Evolutionary conservation across 148 eudicot species (phyloP).

Genomic region (Polygonum maritimum): DNA sequence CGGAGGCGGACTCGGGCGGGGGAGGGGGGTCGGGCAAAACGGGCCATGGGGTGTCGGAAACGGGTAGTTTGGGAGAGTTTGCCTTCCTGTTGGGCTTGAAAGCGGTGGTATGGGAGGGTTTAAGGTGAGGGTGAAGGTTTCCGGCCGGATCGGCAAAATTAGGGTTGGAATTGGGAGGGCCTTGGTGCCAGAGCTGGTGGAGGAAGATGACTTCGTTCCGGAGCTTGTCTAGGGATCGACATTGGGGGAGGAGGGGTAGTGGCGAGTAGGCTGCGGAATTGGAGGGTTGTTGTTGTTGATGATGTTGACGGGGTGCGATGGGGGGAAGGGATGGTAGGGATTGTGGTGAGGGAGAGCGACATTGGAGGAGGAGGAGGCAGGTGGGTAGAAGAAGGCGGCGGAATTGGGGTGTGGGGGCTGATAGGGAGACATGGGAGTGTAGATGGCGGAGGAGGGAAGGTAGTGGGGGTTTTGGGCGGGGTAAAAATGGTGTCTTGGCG

Average conservation of each 20-base stretch:
- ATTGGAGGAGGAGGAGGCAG: conserved; percentile 1
- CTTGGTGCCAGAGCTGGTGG: conserved; percentile 69
- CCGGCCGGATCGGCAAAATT: neutral
- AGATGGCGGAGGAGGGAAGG: neutral
- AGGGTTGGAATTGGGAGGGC: conserved; percentile 31
- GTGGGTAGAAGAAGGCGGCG: neutral
- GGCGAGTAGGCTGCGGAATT: neutral
- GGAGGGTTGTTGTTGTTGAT: too few species aligned
- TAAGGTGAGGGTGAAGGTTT: conserved; percentile 19
- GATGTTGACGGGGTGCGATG: neutral
- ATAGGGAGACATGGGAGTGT: neutral
- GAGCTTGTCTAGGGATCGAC: conserved; percentile 28
- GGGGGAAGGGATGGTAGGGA: neutral
- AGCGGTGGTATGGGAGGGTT: conserved; percentile 18
- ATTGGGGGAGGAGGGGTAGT: neutral
- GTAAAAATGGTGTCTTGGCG: neutral
- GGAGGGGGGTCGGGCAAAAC: conserved; percentile 5
- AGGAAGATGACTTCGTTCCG: conserved; percentile 66
- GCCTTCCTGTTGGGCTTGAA: conserved; percentile 26
- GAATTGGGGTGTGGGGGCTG: neutral
- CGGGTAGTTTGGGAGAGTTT: neutral
- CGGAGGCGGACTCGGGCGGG: conserved; percentile 30
- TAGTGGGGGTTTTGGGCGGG: conserved; percentile 1
- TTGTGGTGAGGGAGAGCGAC: neutral
- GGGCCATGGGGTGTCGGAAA: conserved; percentile 60